phyloP scores from a whole-genome alignment of 2,329 filamentous ascomycete species.

The Trichoderma endophyticum region DNA sequence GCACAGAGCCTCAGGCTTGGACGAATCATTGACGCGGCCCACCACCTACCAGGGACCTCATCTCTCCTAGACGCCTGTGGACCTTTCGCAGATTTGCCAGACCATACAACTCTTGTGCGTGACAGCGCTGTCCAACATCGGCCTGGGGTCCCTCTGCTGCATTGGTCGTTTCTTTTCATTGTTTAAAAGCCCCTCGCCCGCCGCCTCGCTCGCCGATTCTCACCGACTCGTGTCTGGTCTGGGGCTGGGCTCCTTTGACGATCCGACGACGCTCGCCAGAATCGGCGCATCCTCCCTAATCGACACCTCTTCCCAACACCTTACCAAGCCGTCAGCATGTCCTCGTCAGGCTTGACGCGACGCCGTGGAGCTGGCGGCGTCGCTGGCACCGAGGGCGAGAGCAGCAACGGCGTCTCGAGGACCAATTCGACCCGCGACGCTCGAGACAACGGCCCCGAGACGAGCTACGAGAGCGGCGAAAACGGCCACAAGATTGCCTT shows the following conservation, averaged over 20 bases:
- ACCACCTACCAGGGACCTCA: constrained; percentile 15
- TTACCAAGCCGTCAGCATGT: constrained; percentile 31
- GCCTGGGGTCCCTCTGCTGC: neutral
- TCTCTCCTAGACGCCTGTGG: constrained; percentile 17
- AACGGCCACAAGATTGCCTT: constrained; percentile 99
- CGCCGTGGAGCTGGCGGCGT: constrained; percentile 68
- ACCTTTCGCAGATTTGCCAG: constrained; percentile 20
- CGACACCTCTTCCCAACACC: neutral
- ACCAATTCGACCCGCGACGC: constrained; percentile 54
- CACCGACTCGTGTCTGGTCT: constrained; percentile 16
- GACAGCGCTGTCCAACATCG: constrained; percentile 1
- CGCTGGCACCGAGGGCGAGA: constrained; percentile 52
- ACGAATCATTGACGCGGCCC: constrained; percentile 14
- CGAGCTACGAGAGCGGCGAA: constrained; percentile 85
- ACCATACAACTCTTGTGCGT: constrained; percentile 2
- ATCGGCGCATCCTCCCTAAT: constrained; percentile 3
- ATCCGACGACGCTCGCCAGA: constrained; percentile 9
- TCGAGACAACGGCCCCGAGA: constrained; percentile 61
- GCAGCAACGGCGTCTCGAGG: constrained; percentile 53
- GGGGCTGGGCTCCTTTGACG: constrained; percentile 7
- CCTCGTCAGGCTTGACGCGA: constrained; percentile 56
- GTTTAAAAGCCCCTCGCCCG: neutral
- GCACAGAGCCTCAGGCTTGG: constrained; percentile 12
- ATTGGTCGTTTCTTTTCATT: neutral
- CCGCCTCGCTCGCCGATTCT: neutral